A percentile compares a stretch with the other conserved stretches of the same genome.
phyloP scores from a whole-genome alignment of 2,329 filamentous ascomycete genomes.

The Monosporascus sp. region DNA sequence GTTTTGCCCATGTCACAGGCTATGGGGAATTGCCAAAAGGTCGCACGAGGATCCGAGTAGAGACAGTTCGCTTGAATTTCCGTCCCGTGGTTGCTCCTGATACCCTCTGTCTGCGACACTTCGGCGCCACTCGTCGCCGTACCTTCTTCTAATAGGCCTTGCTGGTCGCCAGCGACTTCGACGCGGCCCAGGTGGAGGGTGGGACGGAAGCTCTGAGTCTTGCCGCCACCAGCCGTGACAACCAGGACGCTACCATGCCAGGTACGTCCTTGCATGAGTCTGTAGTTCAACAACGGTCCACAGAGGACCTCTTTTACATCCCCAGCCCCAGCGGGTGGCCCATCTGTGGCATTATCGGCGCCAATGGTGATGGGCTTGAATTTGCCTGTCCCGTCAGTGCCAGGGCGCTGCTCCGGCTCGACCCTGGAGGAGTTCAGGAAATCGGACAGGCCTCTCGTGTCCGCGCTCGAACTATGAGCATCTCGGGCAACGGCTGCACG shows the following conservation, averaged over 20 bases:
- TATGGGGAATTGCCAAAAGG: conserved; percentile 91
- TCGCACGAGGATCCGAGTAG: conserved; percentile 62
- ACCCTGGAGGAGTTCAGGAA: conserved; percentile 53
- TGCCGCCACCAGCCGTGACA: conserved; percentile 67
- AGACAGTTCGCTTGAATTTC: conserved; percentile 53
- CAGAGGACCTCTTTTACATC: conserved; percentile 59
- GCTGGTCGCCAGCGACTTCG: conserved; percentile 16
- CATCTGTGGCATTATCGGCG: conserved; percentile 29
- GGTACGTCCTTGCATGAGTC: conserved; percentile 58
- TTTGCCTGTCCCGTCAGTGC: conserved; percentile 26
- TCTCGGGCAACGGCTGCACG: conserved; percentile 40
- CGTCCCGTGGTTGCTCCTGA: conserved; percentile 29
- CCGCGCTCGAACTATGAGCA: conserved; percentile 31
- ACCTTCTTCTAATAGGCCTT: conserved; percentile 23
- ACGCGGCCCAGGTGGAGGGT: conserved; percentile 48
- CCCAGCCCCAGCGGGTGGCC: conserved; percentile 14
- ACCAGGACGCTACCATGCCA: conserved; percentile 88
- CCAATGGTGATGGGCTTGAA: conserved; percentile 47
- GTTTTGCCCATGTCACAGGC: conserved; percentile 64
- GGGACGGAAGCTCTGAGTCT: conserved; percentile 53
- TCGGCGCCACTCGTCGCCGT: conserved; percentile 25
- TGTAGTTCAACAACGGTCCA: conserved; percentile 73
- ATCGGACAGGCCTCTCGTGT: conserved; percentile 46
- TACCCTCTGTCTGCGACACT: conserved; percentile 28
- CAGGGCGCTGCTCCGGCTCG: conserved; percentile 30